phyloP scores from a whole-genome alignment of 1,139 yeast species.

The Lizanozyma gosingica region DNA sequence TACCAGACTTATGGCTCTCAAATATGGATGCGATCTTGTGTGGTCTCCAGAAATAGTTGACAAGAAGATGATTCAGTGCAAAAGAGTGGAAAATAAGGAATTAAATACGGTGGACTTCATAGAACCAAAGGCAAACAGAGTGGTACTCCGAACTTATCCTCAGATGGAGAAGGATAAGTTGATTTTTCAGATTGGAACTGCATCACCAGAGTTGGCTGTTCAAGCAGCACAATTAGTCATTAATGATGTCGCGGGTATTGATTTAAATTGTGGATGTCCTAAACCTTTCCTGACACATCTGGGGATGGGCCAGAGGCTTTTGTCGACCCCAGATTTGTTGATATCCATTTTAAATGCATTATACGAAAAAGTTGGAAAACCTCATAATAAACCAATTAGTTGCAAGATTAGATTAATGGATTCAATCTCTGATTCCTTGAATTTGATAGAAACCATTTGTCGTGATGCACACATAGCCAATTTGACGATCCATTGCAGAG shows the following conservation, averaged over 20 bases:
- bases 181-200: constrained; percentile 86
- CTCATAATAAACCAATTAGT: constrained; percentile 70
- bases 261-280: constrained; percentile 94
- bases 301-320: constrained; percentile 95
- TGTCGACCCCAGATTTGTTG: constrained; percentile 70
- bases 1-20: constrained; percentile 66
- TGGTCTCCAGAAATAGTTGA: constrained; percentile 96
- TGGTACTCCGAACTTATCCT: constrained; percentile 70
- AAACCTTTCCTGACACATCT: constrained; percentile 81
- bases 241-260: constrained; percentile 84
- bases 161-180: constrained; percentile 50
- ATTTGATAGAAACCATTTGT: constrained; percentile 54
- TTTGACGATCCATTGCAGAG: constrained; percentile 86
- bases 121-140: constrained; percentile 23
- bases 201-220: constrained; percentile 77
- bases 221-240: constrained; percentile 77
- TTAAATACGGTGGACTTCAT: constrained; percentile 56
- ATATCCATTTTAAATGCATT: constrained; percentile 57
- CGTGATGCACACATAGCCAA: constrained; percentile 68
- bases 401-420: constrained; percentile 80
- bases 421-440: constrained; percentile 48
- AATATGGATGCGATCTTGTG: constrained; percentile 85
- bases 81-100: constrained; percentile 44
- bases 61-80: constrained; percentile 66
- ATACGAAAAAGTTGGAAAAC: constrained; percentile 74